Percentiles rank a stretch among this genome's conserved stretches.
Conservation (phyloP, 169 alveolate species). For the Cryptosporidium ubiquitum region DNA sequence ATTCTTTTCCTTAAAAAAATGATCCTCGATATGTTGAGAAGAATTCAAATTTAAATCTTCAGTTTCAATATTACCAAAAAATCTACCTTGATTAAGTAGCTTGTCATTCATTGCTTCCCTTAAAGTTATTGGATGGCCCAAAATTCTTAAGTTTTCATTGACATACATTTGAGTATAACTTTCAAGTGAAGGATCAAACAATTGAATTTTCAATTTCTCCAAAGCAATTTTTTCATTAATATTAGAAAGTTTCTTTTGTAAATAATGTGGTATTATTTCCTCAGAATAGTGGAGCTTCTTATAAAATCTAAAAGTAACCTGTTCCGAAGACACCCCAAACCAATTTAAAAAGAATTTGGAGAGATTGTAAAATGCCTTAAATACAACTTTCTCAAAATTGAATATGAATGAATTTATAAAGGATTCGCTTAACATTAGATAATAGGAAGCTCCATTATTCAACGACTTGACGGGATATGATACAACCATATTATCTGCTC, state of each 20-base stretch:
- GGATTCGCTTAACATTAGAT: conserved; percentile 22
- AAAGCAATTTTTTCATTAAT: not conserved
- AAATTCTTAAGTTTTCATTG: not conserved
- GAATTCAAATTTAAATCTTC: not conserved
- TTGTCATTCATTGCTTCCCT: not conserved
- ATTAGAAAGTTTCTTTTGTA: not conserved
- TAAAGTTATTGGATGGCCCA: not conserved
- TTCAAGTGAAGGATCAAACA: conserved; percentile 34
- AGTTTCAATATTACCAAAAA: not conserved
- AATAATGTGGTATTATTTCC: conserved; percentile 15
- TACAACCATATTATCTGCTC: conserved; percentile 59
- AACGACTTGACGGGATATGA: conserved; percentile 13
- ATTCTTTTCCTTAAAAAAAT: not conserved
- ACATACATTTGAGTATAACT: not conserved
- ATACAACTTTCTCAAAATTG: not conserved
- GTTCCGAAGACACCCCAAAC: not conserved
- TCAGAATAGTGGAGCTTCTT: conserved; percentile 37
- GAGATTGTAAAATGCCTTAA: not conserved
- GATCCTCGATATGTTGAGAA: not conserved
- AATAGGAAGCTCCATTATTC: conserved; percentile 32
- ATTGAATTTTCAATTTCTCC: conserved; percentile 14
- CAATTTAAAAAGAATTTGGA: not conserved
- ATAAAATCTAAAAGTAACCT: not conserved
- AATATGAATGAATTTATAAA: not conserved
- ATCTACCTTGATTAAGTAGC: not conserved